These are phyloP conservation scores for Fusarium sulawesiense DNA, from an alignment of 2,329 filamentous ascomycete species.

Conservation along the genomic window DNA sequence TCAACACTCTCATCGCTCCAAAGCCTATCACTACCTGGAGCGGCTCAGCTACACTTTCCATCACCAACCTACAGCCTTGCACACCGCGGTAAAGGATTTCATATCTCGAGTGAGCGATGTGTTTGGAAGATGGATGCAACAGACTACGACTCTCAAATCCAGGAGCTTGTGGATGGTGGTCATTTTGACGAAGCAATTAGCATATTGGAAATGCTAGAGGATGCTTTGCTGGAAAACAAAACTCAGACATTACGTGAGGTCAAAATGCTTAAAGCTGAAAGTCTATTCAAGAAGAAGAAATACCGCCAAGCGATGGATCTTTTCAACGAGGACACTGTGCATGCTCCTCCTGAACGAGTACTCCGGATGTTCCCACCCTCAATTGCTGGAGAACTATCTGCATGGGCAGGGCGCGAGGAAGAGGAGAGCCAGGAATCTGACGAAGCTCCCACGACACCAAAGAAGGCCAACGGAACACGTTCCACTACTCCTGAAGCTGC, in stretches of 20 bases:
- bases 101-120: conserved; percentile 88
- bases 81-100: conserved; percentile 94
- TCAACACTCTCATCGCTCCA: conserved; percentile 92
- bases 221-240: conserved; percentile 88
- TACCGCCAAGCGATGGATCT: conserved; percentile 89
- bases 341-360: conserved; percentile 89
- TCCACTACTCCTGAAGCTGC: conserved; percentile 46
- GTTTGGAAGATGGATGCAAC: conserved; percentile 97
- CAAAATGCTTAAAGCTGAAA: conserved; percentile 91
- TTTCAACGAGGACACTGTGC: conserved; percentile 84
- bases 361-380: conserved; percentile 84
- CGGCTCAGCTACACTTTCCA: conserved; percentile 87
- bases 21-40: conserved; percentile 82
- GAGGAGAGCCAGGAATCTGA: conserved; percentile 53
- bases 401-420: conserved; percentile 56
- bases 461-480: conserved; percentile 46
- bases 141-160: conserved; percentile 89
- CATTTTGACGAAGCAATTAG: conserved; percentile 93
- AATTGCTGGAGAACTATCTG: conserved; percentile 85
- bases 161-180: conserved; percentile 78
- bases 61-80: conserved; percentile 94
- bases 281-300: conserved; percentile 82
- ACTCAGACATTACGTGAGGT: conserved; percentile 81
- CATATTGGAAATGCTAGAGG: conserved; percentile 88
- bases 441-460: conserved; percentile 47